Evolutionary conservation across 202 grass and related monocot species (phyloP).

Genomic region (Hordeum pubiflorum): DNA sequence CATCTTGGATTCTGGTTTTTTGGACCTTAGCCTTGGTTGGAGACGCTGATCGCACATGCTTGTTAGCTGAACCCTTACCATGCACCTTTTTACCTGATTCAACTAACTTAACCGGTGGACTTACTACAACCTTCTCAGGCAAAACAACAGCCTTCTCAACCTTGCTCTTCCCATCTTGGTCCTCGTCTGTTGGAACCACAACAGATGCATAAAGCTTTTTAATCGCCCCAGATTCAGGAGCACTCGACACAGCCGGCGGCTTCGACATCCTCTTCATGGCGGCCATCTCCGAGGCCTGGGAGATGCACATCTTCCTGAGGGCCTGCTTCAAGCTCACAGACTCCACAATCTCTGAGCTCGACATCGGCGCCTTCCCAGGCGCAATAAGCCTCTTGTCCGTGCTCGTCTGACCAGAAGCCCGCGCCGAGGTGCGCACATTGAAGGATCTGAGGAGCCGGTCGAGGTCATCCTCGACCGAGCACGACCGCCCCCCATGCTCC

Average conservation of each 20-base stretch:
- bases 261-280: constrained; percentile 76
- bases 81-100: constrained; percentile 24
- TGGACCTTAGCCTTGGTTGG: constrained; percentile 39
- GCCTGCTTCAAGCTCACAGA: constrained; percentile 88
- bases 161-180: constrained; percentile 39
- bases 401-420: constrained; percentile 49
- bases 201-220: constrained; percentile 57
- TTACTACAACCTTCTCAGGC: constrained; percentile 40
- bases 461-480: constrained; percentile 47
- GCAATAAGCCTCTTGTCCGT: constrained; percentile 55
- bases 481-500: constrained; percentile 29
- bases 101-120: constrained; percentile 27
- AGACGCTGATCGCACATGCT: constrained; percentile 48
- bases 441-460: constrained; percentile 59
- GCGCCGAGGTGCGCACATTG: constrained; percentile 42
- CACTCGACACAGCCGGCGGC: constrained; percentile 12
- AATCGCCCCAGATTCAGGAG: constrained; percentile 47
- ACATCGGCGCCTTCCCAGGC: constrained; percentile 47
- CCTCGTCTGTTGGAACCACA: constrained; percentile 33
- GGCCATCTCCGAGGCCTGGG: constrained; percentile 97
- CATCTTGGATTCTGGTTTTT: constrained; percentile 88
- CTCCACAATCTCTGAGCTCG: constrained; percentile 74
- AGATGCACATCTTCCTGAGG: constrained; percentile 88
- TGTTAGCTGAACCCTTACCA: constrained; percentile 40
- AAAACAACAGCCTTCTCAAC: constrained; percentile 41